Evolutionary conservation across 345 rosid genomes (phyloP).

Genomic region (Ceriops zippeliana): DNA sequence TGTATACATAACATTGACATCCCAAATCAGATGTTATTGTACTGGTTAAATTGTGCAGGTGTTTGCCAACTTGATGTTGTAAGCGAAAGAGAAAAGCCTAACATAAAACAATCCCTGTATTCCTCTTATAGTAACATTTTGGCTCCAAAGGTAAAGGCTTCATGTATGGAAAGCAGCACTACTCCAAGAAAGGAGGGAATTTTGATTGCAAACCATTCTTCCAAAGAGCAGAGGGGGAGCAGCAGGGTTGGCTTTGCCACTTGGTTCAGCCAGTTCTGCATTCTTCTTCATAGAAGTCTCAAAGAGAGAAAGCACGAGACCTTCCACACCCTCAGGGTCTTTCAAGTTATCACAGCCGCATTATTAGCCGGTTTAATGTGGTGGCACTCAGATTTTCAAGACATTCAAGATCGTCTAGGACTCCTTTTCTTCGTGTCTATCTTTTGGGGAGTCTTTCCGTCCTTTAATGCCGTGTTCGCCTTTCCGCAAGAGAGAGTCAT

Average conservation of each 20-base stretch:
- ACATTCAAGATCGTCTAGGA: constrained; percentile 80
- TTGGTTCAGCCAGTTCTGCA: constrained; percentile 74
- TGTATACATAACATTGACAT: neutral
- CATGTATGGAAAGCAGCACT: constrained; percentile 35
- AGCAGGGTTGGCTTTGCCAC: constrained; percentile 23
- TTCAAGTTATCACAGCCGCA: constrained; percentile 74
- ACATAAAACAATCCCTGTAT: constrained; percentile 50
- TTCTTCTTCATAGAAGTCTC: constrained; percentile 75
- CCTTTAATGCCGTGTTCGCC: constrained; percentile 75
- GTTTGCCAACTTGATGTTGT: constrained; percentile 50
- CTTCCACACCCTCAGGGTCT: constrained; percentile 60
- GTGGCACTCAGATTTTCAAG: constrained; percentile 80
- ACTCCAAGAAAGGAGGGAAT: constrained; percentile 21
- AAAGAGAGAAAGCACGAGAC: constrained; percentile 85
- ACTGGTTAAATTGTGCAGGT: constrained; percentile 39
- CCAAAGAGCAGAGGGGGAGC: constrained; percentile 14
- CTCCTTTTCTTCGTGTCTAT: constrained; percentile 79
- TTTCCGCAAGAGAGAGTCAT: constrained; percentile 91
- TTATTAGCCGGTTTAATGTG: constrained; percentile 73
- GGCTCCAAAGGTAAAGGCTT: constrained; percentile 58
- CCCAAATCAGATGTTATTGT: neutral
- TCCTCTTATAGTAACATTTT: constrained; percentile 51
- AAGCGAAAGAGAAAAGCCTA: constrained; percentile 64
- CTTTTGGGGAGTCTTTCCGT: constrained; percentile 95
- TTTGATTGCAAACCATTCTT: constrained; percentile 12